Evolutionary conservation across 2,329 filamentous ascomycete genomes (phyloP).

Genomic region (Alternaria gaisen): DNA sequence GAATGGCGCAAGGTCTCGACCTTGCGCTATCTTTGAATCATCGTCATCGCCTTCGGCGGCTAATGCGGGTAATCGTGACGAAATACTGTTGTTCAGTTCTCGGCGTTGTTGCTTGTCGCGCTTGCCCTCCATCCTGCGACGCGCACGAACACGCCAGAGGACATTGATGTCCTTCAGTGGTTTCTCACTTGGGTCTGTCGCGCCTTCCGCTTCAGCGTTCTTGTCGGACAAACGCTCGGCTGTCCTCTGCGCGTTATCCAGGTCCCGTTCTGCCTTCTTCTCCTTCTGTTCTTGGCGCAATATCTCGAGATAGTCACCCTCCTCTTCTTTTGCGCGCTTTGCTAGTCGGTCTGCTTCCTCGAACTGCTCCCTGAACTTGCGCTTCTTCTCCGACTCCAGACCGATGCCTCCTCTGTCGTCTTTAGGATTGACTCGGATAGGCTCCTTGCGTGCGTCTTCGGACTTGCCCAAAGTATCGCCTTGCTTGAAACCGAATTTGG

Average conservation of each 20-base stretch:
- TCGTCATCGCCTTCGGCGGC: slow-evolving; percentile 72
- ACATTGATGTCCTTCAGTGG: slow-evolving; percentile 76
- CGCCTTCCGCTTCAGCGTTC: slow-evolving; percentile 34
- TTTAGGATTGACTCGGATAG: slow-evolving; percentile 78
- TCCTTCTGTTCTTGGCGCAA: slow-evolving; percentile 46
- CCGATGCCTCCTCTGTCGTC: slow-evolving; percentile 85
- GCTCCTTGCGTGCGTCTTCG: slow-evolving; percentile 68
- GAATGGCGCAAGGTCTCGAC: slow-evolving; percentile 60
- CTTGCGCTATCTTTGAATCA: slow-evolving; percentile 75
- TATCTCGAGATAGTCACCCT: slow-evolving; percentile 48
- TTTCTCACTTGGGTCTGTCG: slow-evolving; percentile 48
- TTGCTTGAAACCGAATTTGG: slow-evolving; percentile 86
- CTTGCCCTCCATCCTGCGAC: slow-evolving; percentile 74
- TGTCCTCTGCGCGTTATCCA: slow-evolving; percentile 82
- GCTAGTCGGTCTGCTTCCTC: slow-evolving; percentile 43
- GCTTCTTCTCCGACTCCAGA: slow-evolving; percentile 81
- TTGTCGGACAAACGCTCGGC: slow-evolving; percentile 74
- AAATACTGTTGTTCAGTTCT: slow-evolving; percentile 41
- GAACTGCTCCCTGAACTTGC: slow-evolving; percentile 64
- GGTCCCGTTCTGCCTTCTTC: slow-evolving; percentile 67
- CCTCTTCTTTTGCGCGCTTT: slow-evolving; percentile 58
- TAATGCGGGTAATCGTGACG: slow-evolving; percentile 66
- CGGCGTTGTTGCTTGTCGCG: slow-evolving; percentile 59
- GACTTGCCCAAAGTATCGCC: slow-evolving; percentile 77
- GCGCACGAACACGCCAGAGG: slow-evolving; percentile 79